Evolutionary conservation across 2,329 filamentous ascomycete genomes (phyloP), one percentile per base, ranked within the genome.

Genomic region (Fusarium longipes): DNA sequence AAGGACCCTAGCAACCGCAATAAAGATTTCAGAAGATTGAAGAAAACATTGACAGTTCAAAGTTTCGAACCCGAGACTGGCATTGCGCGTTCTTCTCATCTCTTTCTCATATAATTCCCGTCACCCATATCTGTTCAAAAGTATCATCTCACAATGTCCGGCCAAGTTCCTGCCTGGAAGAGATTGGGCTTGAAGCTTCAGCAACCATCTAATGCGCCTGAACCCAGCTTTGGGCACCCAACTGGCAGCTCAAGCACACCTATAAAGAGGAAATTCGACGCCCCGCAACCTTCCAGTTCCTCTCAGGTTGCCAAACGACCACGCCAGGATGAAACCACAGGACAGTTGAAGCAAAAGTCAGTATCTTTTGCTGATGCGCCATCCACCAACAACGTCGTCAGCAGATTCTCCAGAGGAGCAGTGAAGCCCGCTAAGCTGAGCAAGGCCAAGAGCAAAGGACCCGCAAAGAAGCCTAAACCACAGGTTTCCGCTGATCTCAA

Each of bases 111-210:
- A 15, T 12, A 39, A 32, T 24, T 32, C 42, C 18, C 30, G 6
- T n/a, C 24, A 29, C 27, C 17, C n/a, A 10, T 14, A 38, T 25
- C 11, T 24, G 43, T 32, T 45, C 58, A 39, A 22, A 61, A 33
- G 51, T 48, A 47, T 40, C 59, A 53, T 67, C 47, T 69, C 71
- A 77, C 71, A 75, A 83, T 83, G 80, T 81, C 80, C 70, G 76
- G 80, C 75, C 80, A 80, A 71, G 79, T 84, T 65, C 86, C 86
- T 57, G 85, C 85, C 67, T 88, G 86, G 86, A 88, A 88, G 75
- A 83, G 84, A 81, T 83, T 87, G 82, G 86, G 86, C 77, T 83
- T 88, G 75, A 87, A 87, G 81, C 85, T 87, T 78, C 88, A 87
- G 77, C 74, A 76, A 65, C 70, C 73, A 57, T 71, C 74, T 68